Conservation (phyloP, 75 land plant genomes). For the Adiantum capillusveneris region DNA sequence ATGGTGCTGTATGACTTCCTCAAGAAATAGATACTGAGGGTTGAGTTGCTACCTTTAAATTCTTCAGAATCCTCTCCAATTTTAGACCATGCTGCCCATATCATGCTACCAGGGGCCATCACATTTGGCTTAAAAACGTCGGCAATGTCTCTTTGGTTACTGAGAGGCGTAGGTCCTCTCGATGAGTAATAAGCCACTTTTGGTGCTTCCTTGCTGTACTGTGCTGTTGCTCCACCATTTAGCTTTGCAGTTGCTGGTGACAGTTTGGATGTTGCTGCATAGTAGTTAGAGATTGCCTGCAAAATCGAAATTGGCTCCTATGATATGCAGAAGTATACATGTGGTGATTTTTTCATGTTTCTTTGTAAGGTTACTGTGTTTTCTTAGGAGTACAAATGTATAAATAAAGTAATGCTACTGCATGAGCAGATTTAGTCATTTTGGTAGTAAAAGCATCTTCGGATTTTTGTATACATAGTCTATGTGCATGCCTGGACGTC, state of each 20-base stretch:
- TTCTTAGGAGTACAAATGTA: no score
- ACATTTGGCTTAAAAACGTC: slow-evolving; percentile 87
- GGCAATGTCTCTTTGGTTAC: slow-evolving; percentile 46
- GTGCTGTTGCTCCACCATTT: slow-evolving; percentile 52
- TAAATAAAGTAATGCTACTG: no score
- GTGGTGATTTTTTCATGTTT: no score
- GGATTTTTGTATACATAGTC: no score
- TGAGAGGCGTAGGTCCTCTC: slow-evolving; percentile 78
- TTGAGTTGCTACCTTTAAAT: slow-evolving; percentile 83
- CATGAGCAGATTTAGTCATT: no score
- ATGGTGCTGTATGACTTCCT: no score
- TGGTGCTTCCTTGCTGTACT: slow-evolving; percentile 47
- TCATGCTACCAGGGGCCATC: slow-evolving; percentile 77
- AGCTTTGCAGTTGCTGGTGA: slow-evolving; percentile 57
- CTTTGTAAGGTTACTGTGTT: no score
- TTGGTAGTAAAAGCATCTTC: no score
- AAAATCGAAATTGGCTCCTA: no score
- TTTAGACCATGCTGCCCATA: slow-evolving; percentile 94
- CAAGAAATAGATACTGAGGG: no score
- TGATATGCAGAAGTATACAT: no score
- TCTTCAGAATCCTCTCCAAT: slow-evolving; percentile 60
- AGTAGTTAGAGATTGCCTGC: slow-evolving; percentile 63
- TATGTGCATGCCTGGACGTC: no score
- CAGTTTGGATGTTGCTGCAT: slow-evolving; percentile 48
- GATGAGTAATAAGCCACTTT: slow-evolving; percentile 83